These are phyloP conservation scores for Sarocladiaceae sp. DNA, from an alignment of 2,329 filamentous ascomycete genomes.

Conservation along the genomic window DNA sequence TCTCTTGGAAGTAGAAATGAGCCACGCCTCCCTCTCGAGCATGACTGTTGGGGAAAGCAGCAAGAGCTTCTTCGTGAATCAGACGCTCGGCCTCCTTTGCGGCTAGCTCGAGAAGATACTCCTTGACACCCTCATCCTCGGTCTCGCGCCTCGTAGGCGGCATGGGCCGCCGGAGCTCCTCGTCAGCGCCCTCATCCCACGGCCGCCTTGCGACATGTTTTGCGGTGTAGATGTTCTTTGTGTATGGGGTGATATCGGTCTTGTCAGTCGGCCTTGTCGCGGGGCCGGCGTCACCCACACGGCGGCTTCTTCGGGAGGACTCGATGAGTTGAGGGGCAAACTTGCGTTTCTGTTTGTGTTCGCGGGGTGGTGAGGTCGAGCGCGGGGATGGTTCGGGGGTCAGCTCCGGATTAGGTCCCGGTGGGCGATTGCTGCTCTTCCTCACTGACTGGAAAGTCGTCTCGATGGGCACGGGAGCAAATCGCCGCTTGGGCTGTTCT, in stretches of 20 bases:
- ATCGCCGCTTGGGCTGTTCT: slow-evolving; percentile 50
- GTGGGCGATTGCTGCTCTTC: slow-evolving; percentile 23
- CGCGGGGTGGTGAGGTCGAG: slow-evolving; percentile 37
- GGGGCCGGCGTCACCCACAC: slow-evolving; percentile 59
- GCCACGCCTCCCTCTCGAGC: slow-evolving; percentile 66
- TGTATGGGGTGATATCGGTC: slow-evolving; percentile 66
- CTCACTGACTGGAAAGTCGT: slow-evolving; percentile 61
- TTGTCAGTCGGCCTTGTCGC: slow-evolving; percentile 63
- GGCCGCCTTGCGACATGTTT: slow-evolving; percentile 22
- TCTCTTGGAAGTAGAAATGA: slow-evolving; percentile 65
- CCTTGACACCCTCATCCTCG: slow-evolving; percentile 70
- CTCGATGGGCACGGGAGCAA: slow-evolving; percentile 67
- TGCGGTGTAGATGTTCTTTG: slow-evolving; percentile 55
- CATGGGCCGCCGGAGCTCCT: slow-evolving; percentile 24
- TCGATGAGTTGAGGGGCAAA: slow-evolving; percentile 82
- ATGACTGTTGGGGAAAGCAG: slow-evolving; percentile 70
- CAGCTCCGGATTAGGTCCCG: slow-evolving; percentile 52
- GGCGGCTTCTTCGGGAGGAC: slow-evolving; percentile 68
- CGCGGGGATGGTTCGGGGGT: slow-evolving; percentile 51
- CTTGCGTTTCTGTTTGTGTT: slow-evolving; percentile 37
- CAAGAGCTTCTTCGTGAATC: slow-evolving; percentile 71
- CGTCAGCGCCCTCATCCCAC: slow-evolving; percentile 24
- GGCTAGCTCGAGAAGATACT: slow-evolving; percentile 74
- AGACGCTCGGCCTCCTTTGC: slow-evolving; percentile 77
- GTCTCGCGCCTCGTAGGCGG: slow-evolving; percentile 56